Evolutionary conservation across 768 basidiomycete species (phyloP).

Genomic region (Rhizopogon vinicolor): DNA sequence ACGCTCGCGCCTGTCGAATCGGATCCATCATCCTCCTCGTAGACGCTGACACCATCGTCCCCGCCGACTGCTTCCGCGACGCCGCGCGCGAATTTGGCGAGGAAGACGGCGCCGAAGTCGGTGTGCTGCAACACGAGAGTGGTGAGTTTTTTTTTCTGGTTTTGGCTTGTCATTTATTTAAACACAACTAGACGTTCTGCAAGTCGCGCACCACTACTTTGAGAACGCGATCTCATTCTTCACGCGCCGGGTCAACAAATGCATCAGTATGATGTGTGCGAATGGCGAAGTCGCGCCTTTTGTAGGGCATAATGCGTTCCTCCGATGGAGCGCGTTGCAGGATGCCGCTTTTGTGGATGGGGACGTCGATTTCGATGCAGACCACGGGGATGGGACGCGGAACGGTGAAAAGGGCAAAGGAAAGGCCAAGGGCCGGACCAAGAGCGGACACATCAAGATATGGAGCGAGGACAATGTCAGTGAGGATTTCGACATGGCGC

Average conservation of each 20-base stretch:
- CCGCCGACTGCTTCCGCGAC: slow-evolving; percentile 88
- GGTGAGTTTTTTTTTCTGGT: slow-evolving; percentile 33
- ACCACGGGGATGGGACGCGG: slow-evolving; percentile 9
- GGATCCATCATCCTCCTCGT: slow-evolving; percentile 79
- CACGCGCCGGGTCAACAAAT: slow-evolving; percentile 81
- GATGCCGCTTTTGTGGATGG: slow-evolving; percentile 75
- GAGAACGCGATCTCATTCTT: slow-evolving; percentile 90
- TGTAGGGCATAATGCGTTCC: slow-evolving; percentile 85
- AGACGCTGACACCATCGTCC: slow-evolving; percentile 87
- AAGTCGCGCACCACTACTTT: slow-evolving; percentile 85
- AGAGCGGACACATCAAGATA: slow-evolving; percentile 56
- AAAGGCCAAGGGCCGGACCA: slow-evolving; percentile 31
- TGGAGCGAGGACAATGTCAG: slow-evolving; percentile 67
- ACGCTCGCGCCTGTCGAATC: slow-evolving; percentile 68
- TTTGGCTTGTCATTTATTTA: too few relatives aligned
- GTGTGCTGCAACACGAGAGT: slow-evolving; percentile 88
- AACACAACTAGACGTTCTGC: slow-evolving; percentile 63
- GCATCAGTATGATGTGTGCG: slow-evolving; percentile 74
- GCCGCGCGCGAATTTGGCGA: slow-evolving; percentile 82
- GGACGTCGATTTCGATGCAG: slow-evolving; percentile 41
- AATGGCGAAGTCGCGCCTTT: slow-evolving; percentile 78
- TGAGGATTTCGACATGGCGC: slow-evolving; percentile 69
- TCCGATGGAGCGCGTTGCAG: slow-evolving; percentile 86
- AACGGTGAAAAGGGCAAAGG: slow-evolving; percentile 50
- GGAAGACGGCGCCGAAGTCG: slow-evolving; percentile 58